These are phyloP conservation scores for Herpetomonas tarakana DNA, from an alignment of 208 protist species.

Conservation along the genomic window DNA sequence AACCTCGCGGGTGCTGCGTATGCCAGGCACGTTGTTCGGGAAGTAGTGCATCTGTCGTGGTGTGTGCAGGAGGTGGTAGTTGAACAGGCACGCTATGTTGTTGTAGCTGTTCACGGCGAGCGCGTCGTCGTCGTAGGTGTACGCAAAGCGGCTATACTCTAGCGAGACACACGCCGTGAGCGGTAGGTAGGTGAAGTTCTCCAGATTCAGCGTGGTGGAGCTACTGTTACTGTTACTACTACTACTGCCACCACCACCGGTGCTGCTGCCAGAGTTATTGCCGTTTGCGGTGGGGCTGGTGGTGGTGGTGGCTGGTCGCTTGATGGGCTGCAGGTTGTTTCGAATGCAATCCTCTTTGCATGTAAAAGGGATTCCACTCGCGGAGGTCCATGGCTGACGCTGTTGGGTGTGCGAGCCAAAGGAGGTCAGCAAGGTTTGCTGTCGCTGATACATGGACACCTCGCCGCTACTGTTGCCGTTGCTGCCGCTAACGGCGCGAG, in stretches of 20 bases:
- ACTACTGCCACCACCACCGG: neutral
- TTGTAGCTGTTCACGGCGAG: conserved; percentile 82
- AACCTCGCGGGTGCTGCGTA: conserved; percentile 35
- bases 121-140: conserved; percentile 34
- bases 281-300: conserved; percentile 2
- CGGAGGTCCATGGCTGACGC: conserved; percentile 5
- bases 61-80: conserved; percentile 64
- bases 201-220: conserved; percentile 1
- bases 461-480: neutral
- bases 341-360: conserved; percentile 26
- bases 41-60: conserved; percentile 43
- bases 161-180: conserved; percentile 67
- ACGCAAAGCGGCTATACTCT: conserved; percentile 78
- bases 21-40: conserved; percentile 22
- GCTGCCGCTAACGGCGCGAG: neutral
- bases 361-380: conserved; percentile 22
- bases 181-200: conserved; percentile 33
- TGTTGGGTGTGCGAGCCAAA: neutral
- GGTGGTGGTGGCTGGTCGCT: conserved; percentile 2
- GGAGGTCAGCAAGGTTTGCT: neutral
- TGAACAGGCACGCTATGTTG: conserved; percentile 86
- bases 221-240: conserved; percentile 4
- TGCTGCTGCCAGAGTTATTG: too few relatives aligned
- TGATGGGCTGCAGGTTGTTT: conserved; percentile 20
- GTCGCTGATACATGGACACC: neutral